Conservation (phyloP, 164 flowering plant species). For the Dillenia suffruticosa region DNA sequence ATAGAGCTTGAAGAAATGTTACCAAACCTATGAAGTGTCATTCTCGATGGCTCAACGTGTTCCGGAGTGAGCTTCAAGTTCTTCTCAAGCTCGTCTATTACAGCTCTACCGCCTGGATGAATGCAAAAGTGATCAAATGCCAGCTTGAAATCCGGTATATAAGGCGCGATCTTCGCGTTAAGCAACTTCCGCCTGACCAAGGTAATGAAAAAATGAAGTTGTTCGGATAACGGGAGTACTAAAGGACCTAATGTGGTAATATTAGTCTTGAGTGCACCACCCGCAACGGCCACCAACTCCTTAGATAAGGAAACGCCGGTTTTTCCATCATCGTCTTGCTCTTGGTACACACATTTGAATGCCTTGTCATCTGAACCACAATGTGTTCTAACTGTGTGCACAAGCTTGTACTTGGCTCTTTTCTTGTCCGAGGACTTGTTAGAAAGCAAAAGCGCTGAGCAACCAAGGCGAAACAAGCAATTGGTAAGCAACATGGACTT, state of each 20-base stretch:
- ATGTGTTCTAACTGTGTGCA: background rate
- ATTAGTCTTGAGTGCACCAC: conserved; percentile 5
- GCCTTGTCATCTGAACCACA: conserved; percentile 1
- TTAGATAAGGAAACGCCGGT: conserved; percentile 2
- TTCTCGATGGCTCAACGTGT: conserved; percentile 5
- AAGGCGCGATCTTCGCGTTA: background rate
- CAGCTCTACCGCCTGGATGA: background rate
- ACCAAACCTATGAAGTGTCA: conserved; percentile 3
- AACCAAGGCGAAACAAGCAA: background rate
- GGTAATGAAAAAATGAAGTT: background rate
- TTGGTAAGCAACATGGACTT: background rate
- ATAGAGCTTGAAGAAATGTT: background rate
- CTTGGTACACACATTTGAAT: conserved; percentile 4
- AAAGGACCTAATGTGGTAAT: conserved; percentile 3
- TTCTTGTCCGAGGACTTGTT: conserved; percentile 1
- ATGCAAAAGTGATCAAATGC: conserved; percentile 5
- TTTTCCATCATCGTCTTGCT: background rate
- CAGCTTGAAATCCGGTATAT: conserved; percentile 6
- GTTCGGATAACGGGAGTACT: conserved; percentile 4
- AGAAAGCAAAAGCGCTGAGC: background rate
- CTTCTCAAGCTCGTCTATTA: conserved; percentile 3
- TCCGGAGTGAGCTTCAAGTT: background rate
- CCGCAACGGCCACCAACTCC: background rate
- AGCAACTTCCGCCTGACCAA: background rate
- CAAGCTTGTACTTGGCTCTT: background rate